Conservation (phyloP, 2,329 filamentous ascomycete species). For the Xylariaceae sp. region DNA sequence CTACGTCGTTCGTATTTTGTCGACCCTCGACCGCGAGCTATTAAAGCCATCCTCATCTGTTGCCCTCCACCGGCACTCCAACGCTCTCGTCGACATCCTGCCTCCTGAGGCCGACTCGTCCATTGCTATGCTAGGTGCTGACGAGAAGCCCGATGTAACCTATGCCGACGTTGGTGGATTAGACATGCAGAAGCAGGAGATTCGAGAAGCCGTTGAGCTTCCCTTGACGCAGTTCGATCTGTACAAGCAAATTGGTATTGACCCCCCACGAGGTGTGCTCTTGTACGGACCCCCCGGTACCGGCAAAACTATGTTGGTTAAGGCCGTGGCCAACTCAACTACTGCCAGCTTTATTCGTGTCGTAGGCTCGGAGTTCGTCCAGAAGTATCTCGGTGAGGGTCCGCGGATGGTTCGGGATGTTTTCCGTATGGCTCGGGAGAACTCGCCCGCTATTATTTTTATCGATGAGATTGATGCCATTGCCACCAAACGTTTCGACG, state of each 20-base stretch:
- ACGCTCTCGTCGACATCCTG: conserved; percentile 95
- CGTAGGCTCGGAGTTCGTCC: conserved; percentile 95
- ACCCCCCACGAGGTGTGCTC: conserved; percentile 91
- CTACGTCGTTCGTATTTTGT: conserved; percentile 97
- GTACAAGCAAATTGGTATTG: conserved; percentile 98
- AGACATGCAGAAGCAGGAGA: conserved; percentile 99
- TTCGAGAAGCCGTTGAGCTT: conserved; percentile 93
- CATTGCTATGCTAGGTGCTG: conserved; percentile 92
- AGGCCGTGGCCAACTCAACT: conserved; percentile 96
- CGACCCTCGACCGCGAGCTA: conserved; percentile 94
- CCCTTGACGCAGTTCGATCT: conserved; percentile 96
- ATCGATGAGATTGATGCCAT: conserved; percentile 99
- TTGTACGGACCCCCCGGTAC: conserved; percentile 93
- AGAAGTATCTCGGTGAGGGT: conserved; percentile 97
- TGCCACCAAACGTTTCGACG: conserved; percentile 97
- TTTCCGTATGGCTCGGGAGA: conserved; percentile 98
- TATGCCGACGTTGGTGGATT: conserved; percentile 96
- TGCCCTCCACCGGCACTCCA: conserved; percentile 95
- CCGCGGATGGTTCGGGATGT: conserved; percentile 98
- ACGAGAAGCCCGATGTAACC: conserved; percentile 97
- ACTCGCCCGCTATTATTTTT: conserved; percentile 97
- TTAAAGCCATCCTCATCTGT: conserved; percentile 98
- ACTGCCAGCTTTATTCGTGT: conserved; percentile 98
- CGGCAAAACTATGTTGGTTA: conserved; percentile 85
- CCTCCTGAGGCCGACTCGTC: conserved; percentile 98